Evolutionary conservation across 2,329 filamentous ascomycete genomes (phyloP).

Genomic region (Hymenoscyphus salicellus): DNA sequence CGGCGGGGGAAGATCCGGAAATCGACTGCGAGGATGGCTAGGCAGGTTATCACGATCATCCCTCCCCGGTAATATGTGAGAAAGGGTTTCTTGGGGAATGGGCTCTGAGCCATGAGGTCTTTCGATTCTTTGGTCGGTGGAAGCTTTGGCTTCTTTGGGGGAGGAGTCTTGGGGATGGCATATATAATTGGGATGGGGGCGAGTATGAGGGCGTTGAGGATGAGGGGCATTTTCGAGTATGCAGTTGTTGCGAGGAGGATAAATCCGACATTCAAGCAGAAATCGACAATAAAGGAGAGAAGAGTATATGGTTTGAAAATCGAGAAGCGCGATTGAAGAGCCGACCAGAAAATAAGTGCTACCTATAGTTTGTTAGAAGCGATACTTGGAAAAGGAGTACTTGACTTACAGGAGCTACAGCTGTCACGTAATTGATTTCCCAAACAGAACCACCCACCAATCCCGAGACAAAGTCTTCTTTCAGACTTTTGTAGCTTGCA

Average conservation of each 20-base stretch:
- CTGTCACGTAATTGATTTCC: constrained; percentile 84
- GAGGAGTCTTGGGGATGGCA: constrained; percentile 43
- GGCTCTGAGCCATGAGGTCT: constrained; percentile 38
- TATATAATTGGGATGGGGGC: constrained; percentile 64
- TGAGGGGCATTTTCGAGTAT: constrained; percentile 71
- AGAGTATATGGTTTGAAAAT: constrained; percentile 77
- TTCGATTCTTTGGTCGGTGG: constrained; percentile 42
- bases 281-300: constrained; percentile 71
- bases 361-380: constrained; percentile 49
- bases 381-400: neutral
- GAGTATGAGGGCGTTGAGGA: constrained; percentile 72
- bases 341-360: constrained; percentile 81
- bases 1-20: constrained; percentile 89
- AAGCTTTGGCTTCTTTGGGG: constrained; percentile 50
- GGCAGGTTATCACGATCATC: constrained; percentile 87
- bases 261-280: constrained; percentile 78
- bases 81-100: constrained; percentile 82
- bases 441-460: constrained; percentile 76
- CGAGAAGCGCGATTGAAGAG: constrained; percentile 75
- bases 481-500: constrained; percentile 78
- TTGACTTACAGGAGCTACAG: constrained; percentile 74
- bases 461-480: constrained; percentile 94
- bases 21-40: constrained; percentile 94
- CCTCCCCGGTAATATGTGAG: constrained; percentile 85
- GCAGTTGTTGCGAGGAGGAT: constrained; percentile 83